Evolutionary conservation across 2,329 filamentous ascomycete species (phyloP).

Genomic region (Bipolaris bicolor): DNA sequence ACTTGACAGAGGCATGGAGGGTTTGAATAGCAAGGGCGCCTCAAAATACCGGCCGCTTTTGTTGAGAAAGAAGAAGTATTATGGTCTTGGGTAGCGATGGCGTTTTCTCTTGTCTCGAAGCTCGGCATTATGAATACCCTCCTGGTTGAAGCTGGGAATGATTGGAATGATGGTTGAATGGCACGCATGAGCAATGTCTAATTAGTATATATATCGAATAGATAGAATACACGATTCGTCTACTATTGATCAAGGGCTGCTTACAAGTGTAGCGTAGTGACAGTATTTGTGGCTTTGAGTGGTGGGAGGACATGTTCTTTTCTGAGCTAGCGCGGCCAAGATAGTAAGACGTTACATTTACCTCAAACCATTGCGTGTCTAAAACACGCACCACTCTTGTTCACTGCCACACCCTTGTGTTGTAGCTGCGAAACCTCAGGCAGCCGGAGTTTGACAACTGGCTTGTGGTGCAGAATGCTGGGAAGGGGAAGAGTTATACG

Average conservation of each 20-base stretch:
- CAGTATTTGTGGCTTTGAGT: not conserved
- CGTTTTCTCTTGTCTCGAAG: slow-evolving; percentile 3
- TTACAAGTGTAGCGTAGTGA: not conserved
- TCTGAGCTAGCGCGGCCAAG: not conserved
- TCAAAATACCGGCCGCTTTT: slow-evolving; percentile 3
- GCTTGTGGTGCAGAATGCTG: not conserved
- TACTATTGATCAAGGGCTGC: not conserved
- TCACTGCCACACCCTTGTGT: not conserved
- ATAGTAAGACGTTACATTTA: not conserved
- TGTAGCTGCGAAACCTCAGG: not conserved
- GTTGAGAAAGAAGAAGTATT: slow-evolving; percentile 14
- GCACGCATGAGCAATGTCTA: not conserved
- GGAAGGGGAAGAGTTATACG: not conserved
- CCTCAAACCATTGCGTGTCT: not conserved
- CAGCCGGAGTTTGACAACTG: not conserved
- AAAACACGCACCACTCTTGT: not conserved
- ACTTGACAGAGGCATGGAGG: not conserved
- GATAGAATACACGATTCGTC: not conserved
- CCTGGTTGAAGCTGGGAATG: not conserved
- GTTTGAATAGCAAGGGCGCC: not conserved
- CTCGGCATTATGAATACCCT: slow-evolving; percentile 4
- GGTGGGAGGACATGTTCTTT: not conserved
- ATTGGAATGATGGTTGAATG: not conserved
- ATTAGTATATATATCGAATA: not conserved
- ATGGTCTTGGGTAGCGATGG: slow-evolving; percentile 13